Percentiles rank a stretch among this genome's conserved stretches.
phyloP scores from a whole-genome alignment of 805 yeast genomes.

The Nematodospora valgi region DNA sequence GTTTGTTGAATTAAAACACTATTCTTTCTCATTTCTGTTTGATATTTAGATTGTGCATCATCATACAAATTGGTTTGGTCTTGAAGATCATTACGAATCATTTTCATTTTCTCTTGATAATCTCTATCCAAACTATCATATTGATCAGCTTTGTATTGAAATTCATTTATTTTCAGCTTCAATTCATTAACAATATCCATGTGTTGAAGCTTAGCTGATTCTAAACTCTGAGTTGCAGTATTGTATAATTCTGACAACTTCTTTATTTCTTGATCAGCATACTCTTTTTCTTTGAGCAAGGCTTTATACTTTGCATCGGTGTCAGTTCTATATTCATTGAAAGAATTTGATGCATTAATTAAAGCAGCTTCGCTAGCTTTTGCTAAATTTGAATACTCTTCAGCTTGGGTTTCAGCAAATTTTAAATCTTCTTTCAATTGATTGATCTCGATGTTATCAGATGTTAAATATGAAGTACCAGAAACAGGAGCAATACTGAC shows the following conservation, averaged over 20 bases:
- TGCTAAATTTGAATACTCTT: constrained; percentile 63
- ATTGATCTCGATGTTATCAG: constrained; percentile 33
- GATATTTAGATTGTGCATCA: constrained; percentile 53
- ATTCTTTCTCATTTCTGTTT: constrained; percentile 51
- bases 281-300: constrained; percentile 23
- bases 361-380: constrained; percentile 66
- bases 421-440: constrained; percentile 53
- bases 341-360: constrained; percentile 49
- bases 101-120: constrained; percentile 26
- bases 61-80: constrained; percentile 45
- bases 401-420: constrained; percentile 53
- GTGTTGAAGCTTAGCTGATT: constrained; percentile 17
- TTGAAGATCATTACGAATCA: constrained; percentile 27
- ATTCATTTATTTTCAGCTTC: constrained; percentile 19
- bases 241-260: constrained; percentile 19
- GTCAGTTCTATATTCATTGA: constrained; percentile 37
- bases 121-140: constrained; percentile 32
- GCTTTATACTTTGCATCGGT: constrained; percentile 18
- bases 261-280: constrained; percentile 17
- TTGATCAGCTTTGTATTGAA: constrained; percentile 27
- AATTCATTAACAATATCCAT: constrained; percentile 23
- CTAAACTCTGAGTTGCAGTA: constrained; percentile 20
- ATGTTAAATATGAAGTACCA: constrained; percentile 1
- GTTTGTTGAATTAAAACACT: constrained; percentile 45
- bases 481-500: constrained; percentile 13